phyloP scores from a whole-genome alignment of 768 basidiomycete genomes.

The Agrocybe chaxingu region DNA sequence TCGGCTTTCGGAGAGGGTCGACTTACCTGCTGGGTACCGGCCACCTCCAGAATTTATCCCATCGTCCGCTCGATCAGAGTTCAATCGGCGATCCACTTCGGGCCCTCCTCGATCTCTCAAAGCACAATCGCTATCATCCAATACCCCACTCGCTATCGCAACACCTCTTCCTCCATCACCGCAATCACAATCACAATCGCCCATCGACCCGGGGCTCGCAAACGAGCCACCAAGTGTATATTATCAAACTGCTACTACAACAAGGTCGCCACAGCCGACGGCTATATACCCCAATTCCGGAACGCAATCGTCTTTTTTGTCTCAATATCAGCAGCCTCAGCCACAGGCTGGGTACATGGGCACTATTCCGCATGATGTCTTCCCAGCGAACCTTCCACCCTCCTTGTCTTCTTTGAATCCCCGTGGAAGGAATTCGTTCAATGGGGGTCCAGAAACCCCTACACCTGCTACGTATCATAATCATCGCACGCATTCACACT shows the following conservation, averaged over 20 bases:
- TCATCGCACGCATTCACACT: conserved; percentile 33
- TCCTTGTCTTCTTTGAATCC: conserved; percentile 34
- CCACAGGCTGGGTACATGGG: conserved; percentile 21
- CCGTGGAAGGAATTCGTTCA: conserved; percentile 20
- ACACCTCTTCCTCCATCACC: conserved; percentile 50
- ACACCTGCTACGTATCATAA: conserved; percentile 32
- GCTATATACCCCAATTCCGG: conserved; percentile 43
- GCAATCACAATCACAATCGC: conserved; percentile 41
- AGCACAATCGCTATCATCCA: conserved; percentile 36
- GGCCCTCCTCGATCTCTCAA: conserved; percentile 39
- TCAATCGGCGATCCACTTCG: conserved; percentile 40
- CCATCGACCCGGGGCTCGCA: conserved; percentile 30
- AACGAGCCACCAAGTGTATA: conserved; percentile 57
- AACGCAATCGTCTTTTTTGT: conserved; percentile 37
- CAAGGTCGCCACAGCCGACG: conserved; percentile 44
- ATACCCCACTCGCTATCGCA: conserved; percentile 32
- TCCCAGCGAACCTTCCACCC: conserved; percentile 38
- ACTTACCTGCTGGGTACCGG: conserved; percentile 20
- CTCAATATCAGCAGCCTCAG: conserved; percentile 30
- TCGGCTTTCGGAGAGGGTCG: conserved; percentile 20
- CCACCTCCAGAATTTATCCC: conserved; percentile 21
- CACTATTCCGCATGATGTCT: conserved; percentile 39
- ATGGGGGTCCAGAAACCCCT: conserved; percentile 38
- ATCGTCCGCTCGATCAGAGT: conserved; percentile 33
- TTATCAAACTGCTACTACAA: conserved; percentile 57